phyloP scores from a whole-genome alignment of 225 moss, liverwort and hornwort species.

The Physcomitrellopsis africana region DNA sequence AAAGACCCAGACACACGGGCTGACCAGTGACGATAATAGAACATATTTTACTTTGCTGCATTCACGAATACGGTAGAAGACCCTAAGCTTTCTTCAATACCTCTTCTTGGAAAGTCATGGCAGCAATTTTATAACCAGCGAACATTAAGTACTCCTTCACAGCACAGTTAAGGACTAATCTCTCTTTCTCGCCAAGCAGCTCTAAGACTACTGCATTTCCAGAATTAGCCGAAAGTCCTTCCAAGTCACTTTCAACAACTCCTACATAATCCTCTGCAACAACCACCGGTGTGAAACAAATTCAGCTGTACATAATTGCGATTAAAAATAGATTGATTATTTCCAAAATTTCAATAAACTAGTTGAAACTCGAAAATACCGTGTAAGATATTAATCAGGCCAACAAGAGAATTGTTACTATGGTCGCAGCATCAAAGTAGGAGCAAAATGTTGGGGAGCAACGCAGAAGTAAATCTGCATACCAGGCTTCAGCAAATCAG shows the following conservation, averaged over 20 bases:
- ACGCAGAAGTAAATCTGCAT: slow-evolving; percentile 7
- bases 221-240: slow-evolving; percentile 17
- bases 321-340: neutral
- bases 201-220: slow-evolving; percentile 44
- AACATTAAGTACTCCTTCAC: slow-evolving; percentile 74
- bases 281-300: slow-evolving; percentile 24
- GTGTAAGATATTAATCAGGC: neutral
- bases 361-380: slow-evolving; percentile 7
- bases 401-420: slow-evolving; percentile 4
- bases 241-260: slow-evolving; percentile 16
- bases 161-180: slow-evolving; percentile 64
- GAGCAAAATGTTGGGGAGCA: neutral
- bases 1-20: neutral
- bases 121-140: slow-evolving; percentile 80
- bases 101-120: slow-evolving; percentile 84
- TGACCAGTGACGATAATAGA: neutral
- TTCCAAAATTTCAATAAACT: neutral
- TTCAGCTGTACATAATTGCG: slow-evolving; percentile 9
- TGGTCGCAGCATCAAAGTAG: neutral
- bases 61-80: neutral
- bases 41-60: neutral
- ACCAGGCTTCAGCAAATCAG: slow-evolving; percentile 30
- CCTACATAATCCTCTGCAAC: slow-evolving; percentile 24
- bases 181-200: slow-evolving; percentile 59
- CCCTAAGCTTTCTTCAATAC: slow-evolving; percentile 25